Percentiles rank a stretch among this genome's conserved stretches.
Evolutionary conservation across 805 yeast species (phyloP).

Genomic region (Sugiyamaella valdiviana): DNA sequence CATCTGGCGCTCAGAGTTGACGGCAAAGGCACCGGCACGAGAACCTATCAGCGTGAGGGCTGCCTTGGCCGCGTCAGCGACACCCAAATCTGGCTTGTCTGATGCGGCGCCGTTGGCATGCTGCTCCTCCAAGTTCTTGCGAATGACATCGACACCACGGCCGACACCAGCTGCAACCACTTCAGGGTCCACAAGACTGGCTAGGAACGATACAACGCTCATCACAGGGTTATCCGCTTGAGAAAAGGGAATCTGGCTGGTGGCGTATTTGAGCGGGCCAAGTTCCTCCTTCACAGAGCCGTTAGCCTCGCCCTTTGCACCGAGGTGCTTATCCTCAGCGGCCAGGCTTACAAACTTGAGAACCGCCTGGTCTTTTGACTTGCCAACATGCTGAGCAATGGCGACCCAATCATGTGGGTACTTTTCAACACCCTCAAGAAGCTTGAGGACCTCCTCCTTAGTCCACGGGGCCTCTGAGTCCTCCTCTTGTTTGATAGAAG

Average conservation of each 20-base stretch:
- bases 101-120: background rate
- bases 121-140: conserved; percentile 4
- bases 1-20: conserved; percentile 69
- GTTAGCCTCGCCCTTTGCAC: conserved; percentile 13
- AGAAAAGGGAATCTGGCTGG: conserved; percentile 71
- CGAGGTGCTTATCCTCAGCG: conserved; percentile 67
- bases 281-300: conserved; percentile 29
- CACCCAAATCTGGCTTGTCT: conserved; percentile 9
- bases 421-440: conserved; percentile 58
- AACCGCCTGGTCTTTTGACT: conserved; percentile 43
- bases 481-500: background rate
- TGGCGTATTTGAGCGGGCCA: conserved; percentile 74
- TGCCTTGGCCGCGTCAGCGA: conserved; percentile 58
- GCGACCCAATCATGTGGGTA: conserved; percentile 73
- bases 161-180: conserved; percentile 76
- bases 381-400: conserved; percentile 42
- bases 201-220: conserved; percentile 84
- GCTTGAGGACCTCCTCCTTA: conserved; percentile 49
- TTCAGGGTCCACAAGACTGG: conserved; percentile 77
- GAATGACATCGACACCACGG: conserved; percentile 41
- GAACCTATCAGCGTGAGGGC: conserved; percentile 75
- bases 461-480: conserved; percentile 47
- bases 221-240: conserved; percentile 89
- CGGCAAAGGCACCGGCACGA: conserved; percentile 71
- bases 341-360: conserved; percentile 63